Conservation (phyloP, 2,329 filamentous ascomycete species). For the Calonectria hawksworthii region DNA sequence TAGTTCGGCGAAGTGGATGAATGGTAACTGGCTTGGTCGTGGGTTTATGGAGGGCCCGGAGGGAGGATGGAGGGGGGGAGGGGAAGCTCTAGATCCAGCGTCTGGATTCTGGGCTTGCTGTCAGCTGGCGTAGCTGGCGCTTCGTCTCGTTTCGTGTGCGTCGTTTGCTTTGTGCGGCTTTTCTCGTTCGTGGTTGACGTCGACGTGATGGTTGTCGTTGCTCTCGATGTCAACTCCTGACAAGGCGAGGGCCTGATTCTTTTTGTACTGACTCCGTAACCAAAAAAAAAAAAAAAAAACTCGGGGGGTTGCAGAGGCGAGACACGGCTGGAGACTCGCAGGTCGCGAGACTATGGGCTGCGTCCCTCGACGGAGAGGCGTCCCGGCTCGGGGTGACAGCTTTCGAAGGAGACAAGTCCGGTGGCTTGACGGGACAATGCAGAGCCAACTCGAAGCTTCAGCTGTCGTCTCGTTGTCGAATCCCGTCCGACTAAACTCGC, state of each 20-base stretch:
- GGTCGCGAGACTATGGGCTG: constrained; percentile 13
- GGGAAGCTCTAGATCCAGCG: background rate
- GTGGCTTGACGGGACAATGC: constrained; percentile 19
- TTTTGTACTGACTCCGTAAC: constrained; percentile 15
- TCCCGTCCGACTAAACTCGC: constrained; percentile 27
- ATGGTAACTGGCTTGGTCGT: constrained; percentile 24
- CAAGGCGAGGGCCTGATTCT: constrained; percentile 15
- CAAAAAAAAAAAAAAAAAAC: background rate
- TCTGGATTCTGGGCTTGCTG: background rate
- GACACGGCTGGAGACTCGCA: constrained; percentile 14
- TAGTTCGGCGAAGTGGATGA: background rate
- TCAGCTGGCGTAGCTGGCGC: constrained; percentile 6
- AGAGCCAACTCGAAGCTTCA: background rate
- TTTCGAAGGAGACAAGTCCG: background rate
- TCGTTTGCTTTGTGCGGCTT: background rate
- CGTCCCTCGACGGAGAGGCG: constrained; percentile 10
- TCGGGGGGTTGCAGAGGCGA: background rate
- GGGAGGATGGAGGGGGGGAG: background rate
- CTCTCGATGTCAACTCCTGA: background rate
- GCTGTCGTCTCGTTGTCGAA: background rate
- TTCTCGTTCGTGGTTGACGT: background rate
- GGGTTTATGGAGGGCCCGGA: constrained; percentile 6
- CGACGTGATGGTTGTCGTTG: constrained; percentile 14
- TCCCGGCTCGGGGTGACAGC: constrained; percentile 11
- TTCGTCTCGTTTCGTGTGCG: constrained; percentile 17